These are phyloP conservation scores for Tetrapisispora phaffii DNA, from an alignment of 805 yeast genomes.

Conservation along the genomic window DNA sequence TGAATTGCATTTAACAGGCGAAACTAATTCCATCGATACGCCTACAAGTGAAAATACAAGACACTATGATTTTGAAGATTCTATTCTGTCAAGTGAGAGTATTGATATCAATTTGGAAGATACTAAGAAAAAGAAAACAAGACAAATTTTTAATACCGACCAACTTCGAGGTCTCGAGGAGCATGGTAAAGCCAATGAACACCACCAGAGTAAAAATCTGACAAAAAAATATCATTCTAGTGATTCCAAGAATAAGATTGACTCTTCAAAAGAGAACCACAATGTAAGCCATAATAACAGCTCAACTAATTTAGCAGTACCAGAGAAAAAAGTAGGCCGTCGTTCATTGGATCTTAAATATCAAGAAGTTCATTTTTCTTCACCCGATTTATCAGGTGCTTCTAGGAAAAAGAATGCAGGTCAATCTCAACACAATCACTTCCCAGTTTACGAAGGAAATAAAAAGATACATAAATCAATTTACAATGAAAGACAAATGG, in stretches of 20 bases:
- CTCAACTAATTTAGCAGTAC: background rate
- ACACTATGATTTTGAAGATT: background rate
- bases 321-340: background rate
- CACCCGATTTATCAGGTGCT: background rate
- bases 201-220: background rate
- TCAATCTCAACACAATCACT: background rate
- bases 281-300: background rate
- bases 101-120: constrained; percentile 20
- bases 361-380: constrained; percentile 16
- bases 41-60: constrained; percentile 1
- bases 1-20: constrained; percentile 12
- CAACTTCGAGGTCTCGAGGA: no score
- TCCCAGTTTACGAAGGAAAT: background rate
- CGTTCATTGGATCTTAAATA: constrained; percentile 21
- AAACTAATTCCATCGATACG: constrained; percentile 1
- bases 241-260: background rate
- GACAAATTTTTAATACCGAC: background rate
- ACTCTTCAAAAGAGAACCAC: background rate
- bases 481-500: background rate
- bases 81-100: constrained; percentile 23
- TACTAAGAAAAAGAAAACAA: constrained; percentile 2
- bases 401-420: background rate
- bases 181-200: background rate
- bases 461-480: background rate
- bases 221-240: background rate